Percentiles rank a stretch among this genome's conserved stretches.
These are phyloP conservation scores for Didymella pinodella DNA, from an alignment of 2,329 filamentous ascomycete species.

Conservation along the genomic window DNA sequence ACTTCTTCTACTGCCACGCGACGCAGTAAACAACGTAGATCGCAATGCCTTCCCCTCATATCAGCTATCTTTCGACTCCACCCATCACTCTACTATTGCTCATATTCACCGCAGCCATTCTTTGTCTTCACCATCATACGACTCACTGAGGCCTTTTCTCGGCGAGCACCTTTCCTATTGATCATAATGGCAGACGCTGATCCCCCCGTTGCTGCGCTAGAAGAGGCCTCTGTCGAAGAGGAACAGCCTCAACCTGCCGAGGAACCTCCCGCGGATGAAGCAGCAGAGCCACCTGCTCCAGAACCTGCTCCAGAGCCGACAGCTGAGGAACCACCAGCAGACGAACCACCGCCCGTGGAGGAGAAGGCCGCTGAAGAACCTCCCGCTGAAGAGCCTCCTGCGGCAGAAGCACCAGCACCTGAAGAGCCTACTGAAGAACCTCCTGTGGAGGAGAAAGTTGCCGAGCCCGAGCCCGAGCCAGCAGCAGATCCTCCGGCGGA, in stretches of 20 bases:
- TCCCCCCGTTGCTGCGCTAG: neutral
- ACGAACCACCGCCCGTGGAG: neutral
- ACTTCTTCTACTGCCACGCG: constrained; percentile 22
- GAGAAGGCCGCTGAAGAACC: neutral
- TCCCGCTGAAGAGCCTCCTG: neutral
- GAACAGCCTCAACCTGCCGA: neutral
- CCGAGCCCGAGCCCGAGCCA: neutral
- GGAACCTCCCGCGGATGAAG: constrained; percentile 2
- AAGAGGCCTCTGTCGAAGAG: neutral
- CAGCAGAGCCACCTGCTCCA: neutral
- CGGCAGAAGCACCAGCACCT: neutral
- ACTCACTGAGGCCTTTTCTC: constrained; percentile 5
- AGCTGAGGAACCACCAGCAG: neutral
- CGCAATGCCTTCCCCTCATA: neutral
- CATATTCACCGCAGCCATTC: constrained; percentile 7
- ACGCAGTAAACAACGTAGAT: constrained; percentile 4
- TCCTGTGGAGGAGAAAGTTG: neutral
- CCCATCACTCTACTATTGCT: neutral
- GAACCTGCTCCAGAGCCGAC: constrained; percentile 1
- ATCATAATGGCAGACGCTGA: constrained; percentile 11
- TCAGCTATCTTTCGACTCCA: neutral
- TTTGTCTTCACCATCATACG: constrained; percentile 1
- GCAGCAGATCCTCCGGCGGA: neutral
- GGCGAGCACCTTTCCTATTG: constrained; percentile 1
- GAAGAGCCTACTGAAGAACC: neutral